Percentiles rank a stretch among this genome's conserved stretches.
phyloP scores from a whole-genome alignment of 2,329 filamentous ascomycete species.

The Aureobasidium sp. region DNA sequence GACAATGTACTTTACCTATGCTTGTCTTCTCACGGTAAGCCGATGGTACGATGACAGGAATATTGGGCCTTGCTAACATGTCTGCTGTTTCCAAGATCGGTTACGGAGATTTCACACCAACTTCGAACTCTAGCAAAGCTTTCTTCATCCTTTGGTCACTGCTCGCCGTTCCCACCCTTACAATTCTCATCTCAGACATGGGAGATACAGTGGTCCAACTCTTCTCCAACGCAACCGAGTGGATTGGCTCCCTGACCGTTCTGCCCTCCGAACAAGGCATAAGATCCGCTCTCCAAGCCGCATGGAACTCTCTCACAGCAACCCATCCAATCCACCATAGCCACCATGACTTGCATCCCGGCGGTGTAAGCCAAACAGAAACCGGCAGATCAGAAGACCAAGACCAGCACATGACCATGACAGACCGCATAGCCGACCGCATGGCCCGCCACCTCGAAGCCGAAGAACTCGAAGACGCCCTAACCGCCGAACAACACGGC shows the following conservation, averaged over 20 bases:
- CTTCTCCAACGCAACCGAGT: slow-evolving; percentile 50
- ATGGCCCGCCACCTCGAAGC: slow-evolving; percentile 35
- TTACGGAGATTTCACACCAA: slow-evolving; percentile 45
- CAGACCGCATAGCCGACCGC: slow-evolving; percentile 24
- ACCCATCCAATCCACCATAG: slow-evolving; percentile 16
- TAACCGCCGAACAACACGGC: slow-evolving; percentile 35
- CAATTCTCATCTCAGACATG: slow-evolving; percentile 49
- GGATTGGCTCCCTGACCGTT: slow-evolving; percentile 48
- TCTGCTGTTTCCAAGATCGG: slow-evolving; percentile 34
- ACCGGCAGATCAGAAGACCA: neutral
- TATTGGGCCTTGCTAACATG: neutral
- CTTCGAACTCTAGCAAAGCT: slow-evolving; percentile 45
- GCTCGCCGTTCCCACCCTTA: slow-evolving; percentile 48
- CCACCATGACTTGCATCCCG: slow-evolving; percentile 18
- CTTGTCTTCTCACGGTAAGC: slow-evolving; percentile 39
- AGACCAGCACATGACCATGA: slow-evolving; percentile 15
- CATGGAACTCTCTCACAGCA: slow-evolving; percentile 18
- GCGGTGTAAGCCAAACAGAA: neutral
- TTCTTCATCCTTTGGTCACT: slow-evolving; percentile 54
- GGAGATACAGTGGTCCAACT: slow-evolving; percentile 48
- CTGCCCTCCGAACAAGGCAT: slow-evolving; percentile 44
- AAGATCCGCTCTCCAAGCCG: slow-evolving; percentile 27
- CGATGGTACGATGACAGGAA: neutral
- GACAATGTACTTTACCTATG: slow-evolving; percentile 48
- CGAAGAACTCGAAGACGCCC: slow-evolving; percentile 36